Evolutionary conservation across 2,329 filamentous ascomycete species (phyloP).

Genomic region (Pseudogymnoascus sp.): DNA sequence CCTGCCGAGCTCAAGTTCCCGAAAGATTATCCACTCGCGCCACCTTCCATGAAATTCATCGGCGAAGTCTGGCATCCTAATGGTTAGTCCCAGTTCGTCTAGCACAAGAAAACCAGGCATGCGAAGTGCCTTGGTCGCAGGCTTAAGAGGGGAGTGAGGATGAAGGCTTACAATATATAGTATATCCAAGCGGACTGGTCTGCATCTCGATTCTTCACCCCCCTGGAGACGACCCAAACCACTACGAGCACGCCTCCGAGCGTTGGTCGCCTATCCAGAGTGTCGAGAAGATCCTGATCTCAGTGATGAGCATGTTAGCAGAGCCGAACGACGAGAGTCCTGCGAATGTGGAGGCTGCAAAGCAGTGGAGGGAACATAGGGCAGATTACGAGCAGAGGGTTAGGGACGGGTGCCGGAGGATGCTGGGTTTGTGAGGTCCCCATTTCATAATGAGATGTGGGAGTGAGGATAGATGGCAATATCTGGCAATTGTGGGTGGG

Average conservation of each 20-base stretch:
- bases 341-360: slow-evolving; percentile 90
- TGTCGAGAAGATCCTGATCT: slow-evolving; percentile 94
- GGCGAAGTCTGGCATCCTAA: slow-evolving; percentile 96
- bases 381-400: slow-evolving; percentile 81
- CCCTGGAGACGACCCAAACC: slow-evolving; percentile 93
- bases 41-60: slow-evolving; percentile 91
- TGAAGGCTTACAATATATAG: slow-evolving; percentile 37
- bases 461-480: neutral
- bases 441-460: too few relatives aligned
- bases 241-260: slow-evolving; percentile 94
- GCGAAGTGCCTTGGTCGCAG: neutral
- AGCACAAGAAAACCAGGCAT: neutral
- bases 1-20: slow-evolving; percentile 92
- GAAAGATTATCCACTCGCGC: slow-evolving; percentile 91
- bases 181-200: slow-evolving; percentile 84
- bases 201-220: slow-evolving; percentile 98
- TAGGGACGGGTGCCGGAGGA: slow-evolving; percentile 68
- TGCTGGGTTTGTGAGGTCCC: slow-evolving; percentile 58
- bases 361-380: slow-evolving; percentile 85
- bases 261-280: slow-evolving; percentile 95
- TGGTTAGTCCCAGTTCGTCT: slow-evolving; percentile 43
- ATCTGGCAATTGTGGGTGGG: neutral
- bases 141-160: neutral
- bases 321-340: slow-evolving; percentile 96
- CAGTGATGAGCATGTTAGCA: slow-evolving; percentile 96